Conservation (phyloP, 78 protist genomes). For the Protostelium mycophagum region DNA sequence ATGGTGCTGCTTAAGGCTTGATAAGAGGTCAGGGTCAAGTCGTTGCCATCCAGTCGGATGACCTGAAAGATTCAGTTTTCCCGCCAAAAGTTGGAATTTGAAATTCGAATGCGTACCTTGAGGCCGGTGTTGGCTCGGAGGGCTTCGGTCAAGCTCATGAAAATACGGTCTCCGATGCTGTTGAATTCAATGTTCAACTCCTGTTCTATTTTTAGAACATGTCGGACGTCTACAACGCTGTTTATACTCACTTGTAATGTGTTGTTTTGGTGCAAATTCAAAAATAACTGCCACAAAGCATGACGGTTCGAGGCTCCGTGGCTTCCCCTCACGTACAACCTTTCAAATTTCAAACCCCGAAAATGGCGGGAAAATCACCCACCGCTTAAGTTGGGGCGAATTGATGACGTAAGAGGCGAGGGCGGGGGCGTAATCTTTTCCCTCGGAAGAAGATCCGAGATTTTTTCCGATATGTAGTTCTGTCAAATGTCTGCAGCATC, state of each 20-base stretch:
- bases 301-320: not conserved
- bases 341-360: not conserved
- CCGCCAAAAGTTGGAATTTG: too few species aligned
- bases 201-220: not conserved
- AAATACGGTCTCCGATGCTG: not conserved
- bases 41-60: not conserved
- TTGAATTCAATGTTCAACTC: not conserved
- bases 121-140: not conserved
- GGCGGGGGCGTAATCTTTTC: not conserved
- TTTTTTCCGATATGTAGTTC: not conserved
- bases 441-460: not conserved
- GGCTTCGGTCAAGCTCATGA: not conserved
- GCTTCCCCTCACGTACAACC: not conserved
- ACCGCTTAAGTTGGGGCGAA: not conserved
- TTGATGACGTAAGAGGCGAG: constrained; percentile 1
- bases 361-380: not conserved
- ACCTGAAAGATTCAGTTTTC: not conserved
- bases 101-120: not conserved
- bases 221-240: not conserved
- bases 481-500: not conserved
- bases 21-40: not conserved
- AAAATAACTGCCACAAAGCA: not conserved
- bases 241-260: not conserved
- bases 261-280: not conserved
- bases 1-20: not conserved